Conservation (phyloP, 2,329 filamentous ascomycete genomes). For the Venturia nashicola region DNA sequence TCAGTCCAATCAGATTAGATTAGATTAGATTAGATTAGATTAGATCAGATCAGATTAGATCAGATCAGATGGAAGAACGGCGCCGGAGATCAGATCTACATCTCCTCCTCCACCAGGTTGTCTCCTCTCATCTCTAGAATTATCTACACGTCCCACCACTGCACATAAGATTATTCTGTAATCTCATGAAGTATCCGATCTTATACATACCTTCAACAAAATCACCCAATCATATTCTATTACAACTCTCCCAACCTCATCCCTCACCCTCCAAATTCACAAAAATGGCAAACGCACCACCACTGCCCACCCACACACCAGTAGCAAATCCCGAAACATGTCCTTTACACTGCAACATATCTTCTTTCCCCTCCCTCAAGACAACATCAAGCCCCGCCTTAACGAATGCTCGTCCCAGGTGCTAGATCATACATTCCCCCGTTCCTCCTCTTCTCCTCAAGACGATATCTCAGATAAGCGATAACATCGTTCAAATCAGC, state of each 20-base stretch:
- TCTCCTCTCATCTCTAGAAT: too few species aligned
- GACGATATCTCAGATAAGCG: not conserved
- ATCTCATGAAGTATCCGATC: too few species aligned
- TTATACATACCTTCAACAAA: too few species aligned
- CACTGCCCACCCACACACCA: not conserved
- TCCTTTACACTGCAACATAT: not conserved
- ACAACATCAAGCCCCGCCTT: not conserved
- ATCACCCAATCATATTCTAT: not conserved
- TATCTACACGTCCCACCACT: too few species aligned
- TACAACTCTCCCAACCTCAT: not conserved
- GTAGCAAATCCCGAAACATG: conserved; percentile 1
- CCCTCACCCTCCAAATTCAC: not conserved
- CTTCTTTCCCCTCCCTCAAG: not conserved
- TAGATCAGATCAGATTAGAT: too few species aligned
- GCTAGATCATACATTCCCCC: not conserved
- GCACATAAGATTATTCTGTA: too few species aligned
- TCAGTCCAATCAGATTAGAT: too few species aligned
- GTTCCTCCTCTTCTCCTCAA: not conserved
- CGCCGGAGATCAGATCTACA: too few species aligned
- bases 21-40: too few species aligned
- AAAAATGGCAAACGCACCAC: not conserved
- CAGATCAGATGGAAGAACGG: too few species aligned
- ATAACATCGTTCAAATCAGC: not conserved
- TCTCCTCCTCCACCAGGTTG: too few species aligned
- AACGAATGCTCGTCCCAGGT: not conserved